A percentile compares a stretch with the other conserved stretches of the same genome.
phyloP scores from a whole-genome alignment of 495 filamentous ascomycete species.

The Aspergillus affinis region DNA sequence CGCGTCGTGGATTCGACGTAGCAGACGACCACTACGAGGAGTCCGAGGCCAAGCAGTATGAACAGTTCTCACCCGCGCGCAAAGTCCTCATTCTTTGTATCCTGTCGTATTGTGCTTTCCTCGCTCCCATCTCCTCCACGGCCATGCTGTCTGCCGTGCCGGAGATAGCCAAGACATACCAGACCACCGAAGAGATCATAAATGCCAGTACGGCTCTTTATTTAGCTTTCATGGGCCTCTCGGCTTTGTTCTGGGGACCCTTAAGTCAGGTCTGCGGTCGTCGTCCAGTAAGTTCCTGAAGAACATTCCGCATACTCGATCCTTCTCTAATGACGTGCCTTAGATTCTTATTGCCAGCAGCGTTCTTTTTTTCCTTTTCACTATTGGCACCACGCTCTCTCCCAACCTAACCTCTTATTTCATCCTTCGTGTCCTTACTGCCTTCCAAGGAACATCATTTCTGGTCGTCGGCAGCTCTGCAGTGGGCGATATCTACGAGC shows the following conservation, averaged over 20 bases:
- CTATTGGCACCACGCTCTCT: slow-evolving; percentile 64
- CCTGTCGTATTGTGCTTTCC: slow-evolving; percentile 58
- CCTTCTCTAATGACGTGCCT: slow-evolving; percentile 29
- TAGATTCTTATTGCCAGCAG: slow-evolving; percentile 34
- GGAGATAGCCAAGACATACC: slow-evolving; percentile 41
- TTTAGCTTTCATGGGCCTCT: slow-evolving; percentile 57
- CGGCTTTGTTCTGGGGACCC: slow-evolving; percentile 53
- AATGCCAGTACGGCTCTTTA: slow-evolving; percentile 50
- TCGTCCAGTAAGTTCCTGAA: slow-evolving; percentile 42
- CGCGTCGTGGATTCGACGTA: slow-evolving; percentile 28
- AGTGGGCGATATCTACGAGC: slow-evolving; percentile 25
- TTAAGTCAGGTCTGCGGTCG: slow-evolving; percentile 38
- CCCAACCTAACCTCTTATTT: slow-evolving; percentile 68
- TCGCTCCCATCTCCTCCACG: slow-evolving; percentile 45
- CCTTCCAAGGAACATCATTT: slow-evolving; percentile 65
- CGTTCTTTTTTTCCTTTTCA: slow-evolving; percentile 61
- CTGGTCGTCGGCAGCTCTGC: background rate
- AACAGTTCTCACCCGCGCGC: slow-evolving; percentile 51
- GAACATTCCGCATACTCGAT: slow-evolving; percentile 39
- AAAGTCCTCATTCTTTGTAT: slow-evolving; percentile 63
- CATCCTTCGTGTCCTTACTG: slow-evolving; percentile 67
- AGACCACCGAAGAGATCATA: slow-evolving; percentile 36
- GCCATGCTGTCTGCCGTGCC: slow-evolving; percentile 42
- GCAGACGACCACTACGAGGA: slow-evolving; percentile 36
- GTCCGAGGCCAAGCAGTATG: slow-evolving; percentile 48